A percentile compares a stretch with the other conserved stretches of the same genome.
These are phyloP conservation scores for Stagonosporopsis chrysanthemi DNA, from an alignment of 2,329 filamentous ascomycete genomes.

Conservation along the genomic window DNA sequence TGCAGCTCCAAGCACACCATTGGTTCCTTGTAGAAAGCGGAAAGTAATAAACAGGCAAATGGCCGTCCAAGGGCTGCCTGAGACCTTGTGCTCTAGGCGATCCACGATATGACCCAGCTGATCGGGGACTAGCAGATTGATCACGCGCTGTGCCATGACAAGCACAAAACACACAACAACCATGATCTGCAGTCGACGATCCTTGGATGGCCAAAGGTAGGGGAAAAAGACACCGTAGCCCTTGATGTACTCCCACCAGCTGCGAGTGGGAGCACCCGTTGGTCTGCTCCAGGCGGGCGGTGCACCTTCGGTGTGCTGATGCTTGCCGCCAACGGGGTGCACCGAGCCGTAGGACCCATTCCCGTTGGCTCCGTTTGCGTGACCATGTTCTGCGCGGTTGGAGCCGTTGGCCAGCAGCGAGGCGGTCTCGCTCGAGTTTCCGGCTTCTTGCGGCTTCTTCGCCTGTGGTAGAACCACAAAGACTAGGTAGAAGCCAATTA, in stretches of 20 bases:
- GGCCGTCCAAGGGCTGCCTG: constrained; percentile 72
- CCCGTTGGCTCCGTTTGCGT: constrained; percentile 54
- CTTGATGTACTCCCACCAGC: constrained; percentile 94
- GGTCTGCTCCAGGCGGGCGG: constrained; percentile 88
- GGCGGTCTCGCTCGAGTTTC: constrained; percentile 63
- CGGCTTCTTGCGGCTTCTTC: constrained; percentile 31
- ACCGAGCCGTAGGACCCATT: constrained; percentile 63
- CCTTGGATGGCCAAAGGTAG: constrained; percentile 93
- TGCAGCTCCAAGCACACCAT: constrained; percentile 83
- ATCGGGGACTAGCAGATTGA: constrained; percentile 86
- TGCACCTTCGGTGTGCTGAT: constrained; percentile 63
- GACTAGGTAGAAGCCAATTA: constrained; percentile 66
- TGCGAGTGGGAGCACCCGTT: constrained; percentile 82
- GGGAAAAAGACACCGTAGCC: constrained; percentile 95
- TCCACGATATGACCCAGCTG: constrained; percentile 84
- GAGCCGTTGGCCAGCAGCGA: constrained; percentile 65
- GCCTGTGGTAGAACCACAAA: constrained; percentile 54
- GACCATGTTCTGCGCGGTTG: constrained; percentile 48
- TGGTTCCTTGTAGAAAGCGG: constrained; percentile 84
- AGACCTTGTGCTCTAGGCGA: constrained; percentile 63
- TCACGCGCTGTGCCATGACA: constrained; percentile 77
- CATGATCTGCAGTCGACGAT: constrained; percentile 74
- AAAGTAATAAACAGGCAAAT: constrained; percentile 80
- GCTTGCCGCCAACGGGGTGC: constrained; percentile 51
- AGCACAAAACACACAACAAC: constrained; percentile 84